Evolutionary conservation across 2,329 filamentous ascomycete species (phyloP).

Genomic region (Lachnellula occidentalis): DNA sequence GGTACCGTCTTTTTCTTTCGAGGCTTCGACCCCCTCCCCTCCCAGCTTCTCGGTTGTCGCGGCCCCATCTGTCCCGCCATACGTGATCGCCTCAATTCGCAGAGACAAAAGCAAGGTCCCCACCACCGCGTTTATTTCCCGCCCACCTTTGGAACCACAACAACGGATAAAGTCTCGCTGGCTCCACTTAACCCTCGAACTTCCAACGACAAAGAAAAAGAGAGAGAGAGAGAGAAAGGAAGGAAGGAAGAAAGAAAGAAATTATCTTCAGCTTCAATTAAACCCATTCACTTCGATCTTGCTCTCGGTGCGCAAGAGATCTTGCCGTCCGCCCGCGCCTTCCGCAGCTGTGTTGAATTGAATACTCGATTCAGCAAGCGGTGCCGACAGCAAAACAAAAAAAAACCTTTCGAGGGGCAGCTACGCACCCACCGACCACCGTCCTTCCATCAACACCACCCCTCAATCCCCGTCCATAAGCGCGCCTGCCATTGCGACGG

Average conservation of each 20-base stretch:
- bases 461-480: not conserved
- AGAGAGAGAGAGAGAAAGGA: no score
- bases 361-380: not conserved
- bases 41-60: slow-evolving; percentile 1
- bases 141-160: slow-evolving; percentile 13
- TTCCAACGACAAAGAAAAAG: slow-evolving; percentile 12
- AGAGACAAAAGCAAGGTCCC: slow-evolving; percentile 9
- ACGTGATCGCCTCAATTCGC: slow-evolving; percentile 18
- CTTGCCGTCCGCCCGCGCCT: not conserved
- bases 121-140: slow-evolving; percentile 25
- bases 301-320: not conserved
- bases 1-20: no score
- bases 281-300: not conserved
- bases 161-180: slow-evolving; percentile 21
- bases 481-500: not conserved
- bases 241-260: no score
- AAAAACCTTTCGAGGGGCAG: not conserved
- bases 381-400: not conserved
- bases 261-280: slow-evolving; percentile 19
- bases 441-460: not conserved
- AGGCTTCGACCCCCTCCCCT: no score
- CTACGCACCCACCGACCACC: not conserved
- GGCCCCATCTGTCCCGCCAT: slow-evolving; percentile 5
- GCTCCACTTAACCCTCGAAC: slow-evolving; percentile 19
- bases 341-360: not conserved